phyloP scores from a whole-genome alignment of 441 rosid genomes.

The Gossypium schwendimanii region DNA sequence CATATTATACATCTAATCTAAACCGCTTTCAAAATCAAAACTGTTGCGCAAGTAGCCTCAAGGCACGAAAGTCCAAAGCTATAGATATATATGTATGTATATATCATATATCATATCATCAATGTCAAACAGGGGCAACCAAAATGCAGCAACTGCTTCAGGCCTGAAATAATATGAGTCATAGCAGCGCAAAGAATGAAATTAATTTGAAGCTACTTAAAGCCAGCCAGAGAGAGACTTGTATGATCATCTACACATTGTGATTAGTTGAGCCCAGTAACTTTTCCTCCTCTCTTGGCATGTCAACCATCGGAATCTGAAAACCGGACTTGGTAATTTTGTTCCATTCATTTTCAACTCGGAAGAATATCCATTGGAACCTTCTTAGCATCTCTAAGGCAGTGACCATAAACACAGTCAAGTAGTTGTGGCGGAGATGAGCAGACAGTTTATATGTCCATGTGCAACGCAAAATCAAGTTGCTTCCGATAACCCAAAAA shows the following conservation, averaged over 20 bases:
- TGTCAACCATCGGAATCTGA: conserved; percentile 36
- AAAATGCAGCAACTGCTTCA: background rate
- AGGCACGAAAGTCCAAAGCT: background rate
- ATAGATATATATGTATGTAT: too few species aligned
- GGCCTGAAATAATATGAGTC: background rate
- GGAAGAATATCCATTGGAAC: conserved; percentile 67
- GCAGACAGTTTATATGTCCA: conserved; percentile 73
- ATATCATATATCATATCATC: background rate
- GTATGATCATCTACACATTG: conserved; percentile 24
- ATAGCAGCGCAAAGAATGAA: conserved; percentile 20
- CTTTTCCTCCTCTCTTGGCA: conserved; percentile 48
- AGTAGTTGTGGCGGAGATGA: conserved; percentile 62
- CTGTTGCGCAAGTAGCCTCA: background rate
- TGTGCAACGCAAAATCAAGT: conserved; percentile 54
- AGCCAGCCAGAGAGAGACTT: background rate
- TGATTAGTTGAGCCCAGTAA: conserved; percentile 40
- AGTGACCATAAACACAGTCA: conserved; percentile 42
- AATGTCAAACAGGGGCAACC: background rate
- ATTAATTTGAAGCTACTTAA: conserved; percentile 10
- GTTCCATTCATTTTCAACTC: conserved; percentile 73
- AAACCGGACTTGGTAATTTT: conserved; percentile 48
- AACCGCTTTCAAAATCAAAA: conserved; percentile 3
- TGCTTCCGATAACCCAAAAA: conserved; percentile 67
- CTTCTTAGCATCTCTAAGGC: conserved; percentile 56
- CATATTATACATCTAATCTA: background rate